phyloP scores from a whole-genome alignment of 2,329 filamentous ascomycete genomes.

The Exutisphaerella laricina region DNA sequence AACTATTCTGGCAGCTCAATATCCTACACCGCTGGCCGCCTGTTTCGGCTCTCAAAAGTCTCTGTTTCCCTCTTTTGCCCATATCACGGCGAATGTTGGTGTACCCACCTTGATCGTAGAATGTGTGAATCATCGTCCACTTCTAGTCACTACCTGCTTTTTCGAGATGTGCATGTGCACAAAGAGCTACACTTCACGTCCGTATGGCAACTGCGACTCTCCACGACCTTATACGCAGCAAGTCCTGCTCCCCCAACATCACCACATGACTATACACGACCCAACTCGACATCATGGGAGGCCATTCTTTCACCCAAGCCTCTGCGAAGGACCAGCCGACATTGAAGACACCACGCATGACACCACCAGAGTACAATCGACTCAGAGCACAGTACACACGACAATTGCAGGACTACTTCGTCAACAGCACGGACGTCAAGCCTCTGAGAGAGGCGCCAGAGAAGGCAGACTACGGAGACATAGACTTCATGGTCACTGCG shows the following conservation, averaged over 20 bases:
- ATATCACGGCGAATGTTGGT: too few relatives aligned
- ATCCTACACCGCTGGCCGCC: too few relatives aligned
- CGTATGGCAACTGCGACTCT: too few relatives aligned
- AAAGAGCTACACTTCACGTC: too few relatives aligned
- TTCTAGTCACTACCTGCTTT: too few relatives aligned
- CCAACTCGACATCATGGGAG: conserved; percentile 53
- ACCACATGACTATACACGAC: neutral
- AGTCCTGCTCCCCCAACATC: neutral
- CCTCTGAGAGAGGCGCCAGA: conserved; percentile 63
- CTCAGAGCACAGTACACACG: conserved; percentile 45
- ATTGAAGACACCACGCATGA: conserved; percentile 62
- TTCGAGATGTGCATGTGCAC: too few relatives aligned
- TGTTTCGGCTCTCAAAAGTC: too few relatives aligned
- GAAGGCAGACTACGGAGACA: conserved; percentile 64
- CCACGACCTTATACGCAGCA: too few relatives aligned
- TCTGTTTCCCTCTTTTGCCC: too few relatives aligned
- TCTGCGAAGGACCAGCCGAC: conserved; percentile 37
- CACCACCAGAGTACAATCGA: conserved; percentile 49
- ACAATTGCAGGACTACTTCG: conserved; percentile 39
- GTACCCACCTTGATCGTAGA: too few relatives aligned
- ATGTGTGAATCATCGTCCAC: too few relatives aligned
- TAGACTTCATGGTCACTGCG: conserved; percentile 53
- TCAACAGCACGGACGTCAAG: conserved; percentile 39
- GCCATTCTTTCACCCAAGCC: conserved; percentile 50
- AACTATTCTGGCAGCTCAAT: too few relatives aligned